phyloP scores from a whole-genome alignment of 1,139 yeast species.

The Magnusiomyces tetraspermus region DNA sequence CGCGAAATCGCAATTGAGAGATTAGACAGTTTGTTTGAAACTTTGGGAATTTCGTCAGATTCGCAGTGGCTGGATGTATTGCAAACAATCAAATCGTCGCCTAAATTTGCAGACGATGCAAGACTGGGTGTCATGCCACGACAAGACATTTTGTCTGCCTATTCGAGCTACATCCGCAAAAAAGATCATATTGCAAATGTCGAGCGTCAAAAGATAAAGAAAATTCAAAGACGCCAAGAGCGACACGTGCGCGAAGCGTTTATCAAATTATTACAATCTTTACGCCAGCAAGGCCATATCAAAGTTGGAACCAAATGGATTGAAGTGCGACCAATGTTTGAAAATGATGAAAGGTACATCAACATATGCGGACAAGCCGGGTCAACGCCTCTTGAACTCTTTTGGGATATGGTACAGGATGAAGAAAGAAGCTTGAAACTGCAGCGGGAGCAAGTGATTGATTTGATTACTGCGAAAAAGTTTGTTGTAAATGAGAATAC shows the following conservation, averaged over 20 bases:
- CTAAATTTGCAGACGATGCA: constrained; percentile 50
- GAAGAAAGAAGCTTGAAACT: constrained; percentile 47
- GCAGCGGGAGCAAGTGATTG: constrained; percentile 51
- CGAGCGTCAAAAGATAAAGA: constrained; percentile 33
- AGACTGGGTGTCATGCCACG: constrained; percentile 46
- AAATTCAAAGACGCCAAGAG: constrained; percentile 42
- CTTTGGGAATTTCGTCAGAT: constrained; percentile 30
- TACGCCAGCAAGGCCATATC: constrained; percentile 36
- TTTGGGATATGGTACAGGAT: constrained; percentile 66
- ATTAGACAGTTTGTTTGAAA: constrained; percentile 21
- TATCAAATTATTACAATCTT: constrained; percentile 37
- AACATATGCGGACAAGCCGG: constrained; percentile 70
- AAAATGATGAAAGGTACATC: constrained; percentile 49
- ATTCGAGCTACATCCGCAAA: constrained; percentile 42
- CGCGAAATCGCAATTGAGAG: constrained; percentile 19
- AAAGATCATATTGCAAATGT: constrained; percentile 35
- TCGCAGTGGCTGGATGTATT: constrained; percentile 42
- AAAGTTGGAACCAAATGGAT: constrained; percentile 52
- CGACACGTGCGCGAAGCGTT: constrained; percentile 57
- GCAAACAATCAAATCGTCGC: constrained; percentile 36
- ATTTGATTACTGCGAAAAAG: constrained; percentile 37
- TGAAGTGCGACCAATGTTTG: constrained; percentile 44
- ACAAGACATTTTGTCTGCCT: constrained; percentile 51
- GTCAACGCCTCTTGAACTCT: constrained; percentile 67
- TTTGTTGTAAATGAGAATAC: constrained; percentile 20